Conservation (phyloP, 495 filamentous ascomycete genomes). For the Penicillium subrubescens region DNA sequence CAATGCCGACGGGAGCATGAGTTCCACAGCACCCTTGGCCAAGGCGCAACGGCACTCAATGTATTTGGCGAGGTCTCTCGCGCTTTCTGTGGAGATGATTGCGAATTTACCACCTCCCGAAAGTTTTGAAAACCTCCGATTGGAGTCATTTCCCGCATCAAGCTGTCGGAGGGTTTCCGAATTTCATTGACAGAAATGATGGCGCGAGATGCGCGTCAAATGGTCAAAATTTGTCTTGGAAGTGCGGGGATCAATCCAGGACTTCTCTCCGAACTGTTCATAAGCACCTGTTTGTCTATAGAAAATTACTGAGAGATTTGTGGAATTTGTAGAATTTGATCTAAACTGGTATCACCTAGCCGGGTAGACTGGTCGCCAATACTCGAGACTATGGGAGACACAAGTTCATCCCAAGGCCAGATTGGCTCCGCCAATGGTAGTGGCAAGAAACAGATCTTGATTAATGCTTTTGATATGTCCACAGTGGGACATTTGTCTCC, state of each 20-base stretch:
- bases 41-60: not conserved
- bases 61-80: slow-evolving; percentile 2
- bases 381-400: slow-evolving; percentile 23
- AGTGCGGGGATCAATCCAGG: not conserved
- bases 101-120: slow-evolving; percentile 18
- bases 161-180: slow-evolving; percentile 10
- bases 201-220: slow-evolving; percentile 20
- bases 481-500: slow-evolving; percentile 66
- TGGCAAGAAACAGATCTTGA: slow-evolving; percentile 60
- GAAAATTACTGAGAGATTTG: not conserved
- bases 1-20: not conserved
- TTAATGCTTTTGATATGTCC: slow-evolving; percentile 67
- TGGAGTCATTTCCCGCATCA: not conserved
- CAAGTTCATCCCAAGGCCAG: slow-evolving; percentile 1
- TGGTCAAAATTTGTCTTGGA: slow-evolving; percentile 9
- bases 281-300: not conserved
- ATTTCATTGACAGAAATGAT: slow-evolving; percentile 7
- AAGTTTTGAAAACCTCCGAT: not conserved
- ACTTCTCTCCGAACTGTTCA: not conserved
- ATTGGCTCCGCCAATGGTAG: slow-evolving; percentile 13
- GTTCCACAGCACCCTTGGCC: not conserved
- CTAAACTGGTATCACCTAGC: not conserved
- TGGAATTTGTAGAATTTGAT: not conserved
- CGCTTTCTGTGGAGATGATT: slow-evolving; percentile 28
- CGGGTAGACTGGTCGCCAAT: not conserved